phyloP scores from a whole-genome alignment of 495 filamentous ascomycete species.

The Friedmanniomyces simplex region DNA sequence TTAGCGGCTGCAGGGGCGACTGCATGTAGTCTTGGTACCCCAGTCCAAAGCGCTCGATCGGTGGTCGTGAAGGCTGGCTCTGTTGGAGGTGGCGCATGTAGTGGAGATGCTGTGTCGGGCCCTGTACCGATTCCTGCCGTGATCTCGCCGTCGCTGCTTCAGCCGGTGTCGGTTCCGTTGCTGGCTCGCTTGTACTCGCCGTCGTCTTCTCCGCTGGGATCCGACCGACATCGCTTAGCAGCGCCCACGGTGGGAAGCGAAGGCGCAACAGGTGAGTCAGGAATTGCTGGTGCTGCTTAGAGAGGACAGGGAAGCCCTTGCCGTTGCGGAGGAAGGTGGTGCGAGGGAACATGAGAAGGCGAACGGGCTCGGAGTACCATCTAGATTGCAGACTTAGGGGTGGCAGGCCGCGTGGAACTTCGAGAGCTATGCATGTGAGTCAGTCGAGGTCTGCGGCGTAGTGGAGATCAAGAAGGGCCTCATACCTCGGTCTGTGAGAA shows the following conservation, averaged over 20 bases:
- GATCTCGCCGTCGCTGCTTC: slow-evolving; percentile 40
- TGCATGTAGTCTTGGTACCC: slow-evolving; percentile 94
- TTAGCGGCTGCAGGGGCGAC: slow-evolving; percentile 83
- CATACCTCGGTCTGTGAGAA: background rate
- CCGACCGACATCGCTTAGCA: slow-evolving; percentile 68
- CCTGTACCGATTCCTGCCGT: slow-evolving; percentile 33
- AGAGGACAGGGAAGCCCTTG: slow-evolving; percentile 73
- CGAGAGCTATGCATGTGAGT: slow-evolving; percentile 49
- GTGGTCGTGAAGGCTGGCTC: slow-evolving; percentile 56
- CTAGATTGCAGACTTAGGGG: slow-evolving; percentile 60
- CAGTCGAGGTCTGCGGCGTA: background rate
- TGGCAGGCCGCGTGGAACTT: slow-evolving; percentile 70
- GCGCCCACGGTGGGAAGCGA: slow-evolving; percentile 65
- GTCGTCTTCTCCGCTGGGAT: slow-evolving; percentile 40
- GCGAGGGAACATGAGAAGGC: slow-evolving; percentile 59
- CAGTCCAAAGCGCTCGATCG: slow-evolving; percentile 58
- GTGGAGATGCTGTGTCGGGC: slow-evolving; percentile 57
- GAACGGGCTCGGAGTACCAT: slow-evolving; percentile 92
- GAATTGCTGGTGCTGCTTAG: slow-evolving; percentile 64
- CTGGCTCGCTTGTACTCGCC: background rate
- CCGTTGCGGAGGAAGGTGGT: slow-evolving; percentile 66
- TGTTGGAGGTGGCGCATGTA: slow-evolving; percentile 80
- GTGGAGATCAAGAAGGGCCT: background rate
- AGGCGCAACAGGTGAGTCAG: slow-evolving; percentile 77
- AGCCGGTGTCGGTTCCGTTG: slow-evolving; percentile 46